Evolutionary conservation across 2,329 filamentous ascomycete genomes (phyloP).

Genomic region (Hypoxylon sp.): DNA sequence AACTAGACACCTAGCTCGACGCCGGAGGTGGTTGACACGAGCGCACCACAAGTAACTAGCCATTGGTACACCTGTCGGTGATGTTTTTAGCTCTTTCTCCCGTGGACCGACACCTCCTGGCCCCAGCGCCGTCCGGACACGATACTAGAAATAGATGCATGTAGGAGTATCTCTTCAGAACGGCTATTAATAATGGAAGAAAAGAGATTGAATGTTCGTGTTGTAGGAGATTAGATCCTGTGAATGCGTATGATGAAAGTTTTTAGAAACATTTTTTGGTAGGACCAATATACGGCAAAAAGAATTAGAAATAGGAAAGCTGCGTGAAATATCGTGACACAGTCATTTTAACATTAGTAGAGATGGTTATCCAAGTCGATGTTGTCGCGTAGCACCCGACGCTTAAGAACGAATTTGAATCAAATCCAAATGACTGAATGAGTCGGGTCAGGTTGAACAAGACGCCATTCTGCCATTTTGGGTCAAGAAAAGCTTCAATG

Average conservation of each 20-base stretch:
- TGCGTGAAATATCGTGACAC: constrained; percentile 33
- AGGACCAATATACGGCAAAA: constrained; percentile 6
- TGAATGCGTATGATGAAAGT: constrained; percentile 4
- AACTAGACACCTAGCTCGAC: constrained; percentile 33
- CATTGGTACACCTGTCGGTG: constrained; percentile 6
- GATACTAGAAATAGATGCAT: constrained; percentile 34
- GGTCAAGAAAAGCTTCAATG: constrained; percentile 11
- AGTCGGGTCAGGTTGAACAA: constrained; percentile 15
- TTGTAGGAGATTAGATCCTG: constrained; percentile 21
- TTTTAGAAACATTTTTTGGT: constrained; percentile 5
- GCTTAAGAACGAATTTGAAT: constrained; percentile 4
- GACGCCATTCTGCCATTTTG: not conserved
- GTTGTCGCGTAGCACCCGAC: constrained; percentile 36
- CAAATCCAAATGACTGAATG: constrained; percentile 11
- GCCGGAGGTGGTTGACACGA: constrained; percentile 39
- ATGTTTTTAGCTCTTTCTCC: constrained; percentile 12
- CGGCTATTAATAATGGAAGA: constrained; percentile 15
- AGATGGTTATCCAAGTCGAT: constrained; percentile 24
- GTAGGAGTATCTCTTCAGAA: constrained; percentile 17
- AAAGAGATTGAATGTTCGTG: constrained; percentile 23
- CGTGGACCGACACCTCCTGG: constrained; percentile 8
- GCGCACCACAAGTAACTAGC: constrained; percentile 29
- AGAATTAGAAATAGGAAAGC: constrained; percentile 27
- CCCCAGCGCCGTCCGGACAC: constrained; percentile 15
- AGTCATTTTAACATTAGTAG: constrained; percentile 25